Conservation (phyloP, 805 yeast genomes). For the Candida anglica region DNA sequence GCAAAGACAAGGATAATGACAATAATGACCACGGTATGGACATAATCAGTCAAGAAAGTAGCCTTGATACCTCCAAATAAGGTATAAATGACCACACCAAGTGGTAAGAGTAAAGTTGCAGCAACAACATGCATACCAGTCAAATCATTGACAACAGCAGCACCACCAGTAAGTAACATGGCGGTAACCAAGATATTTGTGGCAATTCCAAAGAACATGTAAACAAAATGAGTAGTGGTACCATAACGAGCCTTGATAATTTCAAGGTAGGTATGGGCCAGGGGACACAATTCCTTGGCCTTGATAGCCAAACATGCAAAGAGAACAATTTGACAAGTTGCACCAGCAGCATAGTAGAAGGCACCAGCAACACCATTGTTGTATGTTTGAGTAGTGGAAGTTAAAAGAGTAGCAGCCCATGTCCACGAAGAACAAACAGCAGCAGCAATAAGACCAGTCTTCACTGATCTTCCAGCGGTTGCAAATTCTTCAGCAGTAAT, state of each 20-base stretch:
- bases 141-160: conserved; percentile 73
- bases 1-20: conserved; percentile 78
- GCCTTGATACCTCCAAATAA: conserved; percentile 44
- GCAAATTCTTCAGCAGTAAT: conserved; percentile 92
- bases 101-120: conserved; percentile 75
- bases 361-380: conserved; percentile 75
- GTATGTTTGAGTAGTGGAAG: conserved; percentile 69
- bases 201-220: conserved; percentile 76
- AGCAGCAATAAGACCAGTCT: conserved; percentile 78
- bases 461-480: conserved; percentile 88
- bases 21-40: conserved; percentile 54
- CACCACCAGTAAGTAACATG: conserved; percentile 87
- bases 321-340: conserved; percentile 80
- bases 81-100: conserved; percentile 58
- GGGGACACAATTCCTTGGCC: conserved; percentile 85
- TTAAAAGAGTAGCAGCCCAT: conserved; percentile 41
- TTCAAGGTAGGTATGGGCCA: conserved; percentile 88
- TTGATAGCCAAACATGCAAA: conserved; percentile 87
- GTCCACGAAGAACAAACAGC: conserved; percentile 96
- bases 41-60: conserved; percentile 42
- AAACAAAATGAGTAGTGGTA: conserved; percentile 62
- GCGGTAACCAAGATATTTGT: conserved; percentile 90
- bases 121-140: conserved; percentile 82
- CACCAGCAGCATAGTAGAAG: conserved; percentile 86
- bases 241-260: conserved; percentile 82